Evolutionary conservation across 1,284 basidiomycete genomes (phyloP).

Genomic region (Ceratobasidium sp.): DNA sequence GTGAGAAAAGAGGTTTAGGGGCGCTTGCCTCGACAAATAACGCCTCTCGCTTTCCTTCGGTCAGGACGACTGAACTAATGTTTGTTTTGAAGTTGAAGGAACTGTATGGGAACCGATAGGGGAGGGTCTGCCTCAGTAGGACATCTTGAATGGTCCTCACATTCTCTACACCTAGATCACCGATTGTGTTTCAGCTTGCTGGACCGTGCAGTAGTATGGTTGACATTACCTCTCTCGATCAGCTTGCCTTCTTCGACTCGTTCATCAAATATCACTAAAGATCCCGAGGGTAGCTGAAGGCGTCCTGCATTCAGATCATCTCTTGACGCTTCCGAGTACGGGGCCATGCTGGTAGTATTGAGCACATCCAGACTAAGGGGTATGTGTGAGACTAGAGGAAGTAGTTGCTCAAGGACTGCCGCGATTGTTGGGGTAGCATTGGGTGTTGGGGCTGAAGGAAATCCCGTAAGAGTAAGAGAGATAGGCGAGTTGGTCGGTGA

Average conservation of each 20-base stretch:
- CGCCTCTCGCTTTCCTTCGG: constrained; percentile 64
- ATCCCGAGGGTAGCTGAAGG: constrained; percentile 76
- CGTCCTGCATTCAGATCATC: constrained; percentile 80
- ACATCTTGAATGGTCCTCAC: constrained; percentile 74
- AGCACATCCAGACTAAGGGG: constrained; percentile 68
- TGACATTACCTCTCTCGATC: constrained; percentile 64
- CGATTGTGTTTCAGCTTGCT: not conserved
- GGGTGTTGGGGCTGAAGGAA: constrained; percentile 61
- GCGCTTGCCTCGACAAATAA: constrained; percentile 53
- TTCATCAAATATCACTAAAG: constrained; percentile 74
- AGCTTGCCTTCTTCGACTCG: constrained; percentile 74
- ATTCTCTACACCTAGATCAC: constrained; percentile 70
- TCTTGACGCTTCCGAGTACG: constrained; percentile 73
- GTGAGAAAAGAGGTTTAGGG: constrained; percentile 47
- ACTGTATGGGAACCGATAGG: constrained; percentile 84
- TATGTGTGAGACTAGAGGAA: constrained; percentile 64
- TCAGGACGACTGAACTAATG: constrained; percentile 70
- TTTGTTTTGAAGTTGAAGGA: constrained; percentile 80
- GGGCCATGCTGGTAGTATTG: constrained; percentile 64
- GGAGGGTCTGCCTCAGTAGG: constrained; percentile 74
- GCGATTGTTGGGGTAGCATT: constrained; percentile 60
- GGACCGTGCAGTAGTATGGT: not conserved
- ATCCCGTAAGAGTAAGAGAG: constrained; percentile 70
- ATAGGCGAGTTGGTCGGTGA: constrained; percentile 72
- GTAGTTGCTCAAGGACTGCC: constrained; percentile 65